These are phyloP conservation scores for Themeda triandra DNA, from an alignment of 176 grass and related monocot genomes.

Conservation along the genomic window DNA sequence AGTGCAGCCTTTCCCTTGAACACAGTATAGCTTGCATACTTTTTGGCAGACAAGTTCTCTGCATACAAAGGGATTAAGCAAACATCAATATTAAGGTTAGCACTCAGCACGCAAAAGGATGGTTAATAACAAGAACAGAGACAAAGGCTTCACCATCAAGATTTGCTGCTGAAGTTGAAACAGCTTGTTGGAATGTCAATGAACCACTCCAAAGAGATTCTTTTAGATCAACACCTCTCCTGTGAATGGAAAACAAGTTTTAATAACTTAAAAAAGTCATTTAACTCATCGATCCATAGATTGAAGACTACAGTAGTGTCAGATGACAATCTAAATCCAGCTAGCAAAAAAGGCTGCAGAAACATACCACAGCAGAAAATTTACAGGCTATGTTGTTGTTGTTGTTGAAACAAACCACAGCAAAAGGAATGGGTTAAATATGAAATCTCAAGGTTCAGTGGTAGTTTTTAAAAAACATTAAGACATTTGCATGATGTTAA, in stretches of 20 bases:
- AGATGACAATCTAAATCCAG: not conserved
- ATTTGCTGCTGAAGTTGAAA: slow-evolving; percentile 51
- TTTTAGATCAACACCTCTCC: slow-evolving; percentile 36
- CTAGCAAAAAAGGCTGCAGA: not conserved
- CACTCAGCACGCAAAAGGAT: not conserved
- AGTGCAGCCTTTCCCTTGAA: slow-evolving; percentile 97
- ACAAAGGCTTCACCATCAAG: slow-evolving; percentile 32
- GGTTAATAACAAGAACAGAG: not conserved
- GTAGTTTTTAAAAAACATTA: not conserved
- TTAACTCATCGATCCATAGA: not conserved
- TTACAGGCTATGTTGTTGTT: no score
- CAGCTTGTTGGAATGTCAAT: slow-evolving; percentile 39
- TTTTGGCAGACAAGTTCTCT: slow-evolving; percentile 44
- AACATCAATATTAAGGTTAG: not conserved
- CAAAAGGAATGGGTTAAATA: not conserved
- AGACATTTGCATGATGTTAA: not conserved
- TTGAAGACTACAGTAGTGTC: not conserved
- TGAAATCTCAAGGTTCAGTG: not conserved
- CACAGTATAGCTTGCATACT: slow-evolving; percentile 58
- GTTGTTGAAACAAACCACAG: not conserved
- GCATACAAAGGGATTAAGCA: slow-evolving; percentile 9
- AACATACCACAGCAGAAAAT: not conserved
- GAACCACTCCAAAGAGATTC: slow-evolving; percentile 47
- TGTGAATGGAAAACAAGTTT: not conserved
- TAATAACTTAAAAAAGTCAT: not conserved